Base-by-base conservation (phyloP, 495 filamentous ascomycete species). In the Penicillium coprophilum region DNA sequence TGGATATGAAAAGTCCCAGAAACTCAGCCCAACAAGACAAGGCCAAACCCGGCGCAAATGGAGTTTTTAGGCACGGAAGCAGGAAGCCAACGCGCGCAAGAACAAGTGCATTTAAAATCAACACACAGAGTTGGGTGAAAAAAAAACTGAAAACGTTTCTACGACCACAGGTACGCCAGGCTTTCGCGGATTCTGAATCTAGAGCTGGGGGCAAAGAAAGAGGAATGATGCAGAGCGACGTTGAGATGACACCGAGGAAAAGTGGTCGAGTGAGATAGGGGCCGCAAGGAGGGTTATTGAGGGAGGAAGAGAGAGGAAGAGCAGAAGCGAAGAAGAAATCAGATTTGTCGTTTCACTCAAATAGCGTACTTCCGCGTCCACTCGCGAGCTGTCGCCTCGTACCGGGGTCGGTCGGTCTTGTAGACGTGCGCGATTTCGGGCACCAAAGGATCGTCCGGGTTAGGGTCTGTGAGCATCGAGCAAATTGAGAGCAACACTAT, bases 311-410 rank as follows among this genome's bases (percentile, higher is more conserved):
- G 34, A 36, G 20, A 39, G 24, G 34, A 40, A 50, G 23, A 46
- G 11, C 30, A 39, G 38, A 43, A 44, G 50, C 39, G 50, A 53
- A 36, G n/a, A 9, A 53, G 21, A 17, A 34, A 54, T 54, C 41
- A 64, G 60, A 59, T 59, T 66, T 56, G 57, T 59, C 54, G 58
- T 46, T 54, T 34, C 23, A 57, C 62, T 77, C 70, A 79, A 56
- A 96, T 93, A 65, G 94, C 95, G 75, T 97, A 97, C 82, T 97
- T 98, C 72, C 93, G 85, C 55, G 94, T 98, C 94, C 95, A 97
- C 76, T 98, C 94, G 67, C 94, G 85, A 55, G 94, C 94, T 57
- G 92, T 97, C 53, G 91, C 88, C 79, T 98, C 95, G 75, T 98
- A 98, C 67, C 91, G 83, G 55, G 87, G 83, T 51, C 90, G 89